These are phyloP conservation scores for Rubia tinctorum DNA, from an alignment of 305 asterid genomes.

Conservation along the genomic window DNA sequence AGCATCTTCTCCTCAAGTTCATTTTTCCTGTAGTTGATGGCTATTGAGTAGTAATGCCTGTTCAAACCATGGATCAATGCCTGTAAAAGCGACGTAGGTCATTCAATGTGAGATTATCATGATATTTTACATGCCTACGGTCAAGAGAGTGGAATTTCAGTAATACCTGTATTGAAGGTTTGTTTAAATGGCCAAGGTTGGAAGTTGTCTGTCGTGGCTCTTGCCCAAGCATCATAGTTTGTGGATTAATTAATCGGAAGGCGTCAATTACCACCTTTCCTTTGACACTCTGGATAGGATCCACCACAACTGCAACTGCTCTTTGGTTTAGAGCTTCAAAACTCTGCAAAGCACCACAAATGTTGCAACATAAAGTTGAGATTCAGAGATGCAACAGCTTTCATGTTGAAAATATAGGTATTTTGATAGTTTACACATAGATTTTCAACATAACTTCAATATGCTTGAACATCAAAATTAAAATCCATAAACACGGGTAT, in stretches of 20 bases:
- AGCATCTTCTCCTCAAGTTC: constrained; percentile 99
- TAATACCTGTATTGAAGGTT: constrained; percentile 88
- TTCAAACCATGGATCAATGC: constrained; percentile 97
- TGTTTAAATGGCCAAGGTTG: constrained; percentile 92
- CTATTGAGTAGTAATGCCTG: constrained; percentile 93
- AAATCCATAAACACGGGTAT: not conserved
- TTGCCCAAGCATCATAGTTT: constrained; percentile 99
- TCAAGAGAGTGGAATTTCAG: not conserved
- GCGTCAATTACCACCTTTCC: constrained; percentile 99
- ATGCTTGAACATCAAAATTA: not conserved
- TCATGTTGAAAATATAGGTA: not conserved
- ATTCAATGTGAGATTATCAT: constrained; percentile 18
- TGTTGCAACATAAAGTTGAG: constrained; percentile 3
- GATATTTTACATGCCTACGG: not conserved
- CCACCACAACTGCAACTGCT: constrained; percentile 99
- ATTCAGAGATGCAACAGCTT: not conserved
- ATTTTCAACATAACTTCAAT: not conserved
- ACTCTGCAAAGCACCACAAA: constrained; percentile 50
- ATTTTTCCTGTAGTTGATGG: constrained; percentile 93
- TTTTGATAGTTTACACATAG: not conserved
- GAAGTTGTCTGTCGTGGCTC: constrained; percentile 99
- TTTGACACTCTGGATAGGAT: constrained; percentile 98
- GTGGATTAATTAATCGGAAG: constrained; percentile 92
- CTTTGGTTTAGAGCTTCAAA: constrained; percentile 98
- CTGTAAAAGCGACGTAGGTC: constrained; percentile 33